Base-by-base conservation (phyloP, 1,284 basidiomycete genomes). In the Takashimella koratensis region DNA sequence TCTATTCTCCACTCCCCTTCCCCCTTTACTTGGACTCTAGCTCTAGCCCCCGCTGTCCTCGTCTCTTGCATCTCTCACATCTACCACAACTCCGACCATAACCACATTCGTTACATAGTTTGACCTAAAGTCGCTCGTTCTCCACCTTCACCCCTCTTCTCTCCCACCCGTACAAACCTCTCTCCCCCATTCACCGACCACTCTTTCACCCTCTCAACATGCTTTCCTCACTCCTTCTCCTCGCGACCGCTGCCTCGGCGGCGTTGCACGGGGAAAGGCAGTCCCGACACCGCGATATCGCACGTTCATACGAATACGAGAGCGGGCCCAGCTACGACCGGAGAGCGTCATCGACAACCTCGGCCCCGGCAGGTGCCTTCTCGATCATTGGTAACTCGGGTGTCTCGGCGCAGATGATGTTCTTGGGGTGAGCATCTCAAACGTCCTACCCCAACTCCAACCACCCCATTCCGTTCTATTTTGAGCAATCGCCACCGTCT, bases 331-430 rank as follows among this genome's bases (percentile, higher is more conserved):
- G 22, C 12, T 22, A 12, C n/a, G 54, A 22, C 25, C 3, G 22
- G 5, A 45, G 42, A 27, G 39, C 27, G 13, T 57, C 25, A 57
- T 59, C 19, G 3, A 25, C 22, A 44, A 54, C 39, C n/a, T n/a
- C n/a, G n/a, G 60, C 62, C 0, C 58, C 63, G 2, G 51, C 60
- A 0, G 71, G 71, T 13, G 66, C 65, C n/a, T 76, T 68, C 56
- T 52, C 67, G 51, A 53, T 66, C 19, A 65, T 74, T 26, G 75
- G 75, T 13, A 62, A 76, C 57, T 74, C 71, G 21, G 75, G 72
- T 47, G 70, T 76, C 25, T 73, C 70, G 13, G 75, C 73, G 10
- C 73, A 75, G 58, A 76, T 76, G 75, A 70, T 74, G 66, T 75
- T 74, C 51, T 49, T 74, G 22, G 71, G n/a, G n/a, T n/a, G n/a